Evolutionary conservation across 768 basidiomycete species (phyloP).

Genomic region (Amanita fuliginea): DNA sequence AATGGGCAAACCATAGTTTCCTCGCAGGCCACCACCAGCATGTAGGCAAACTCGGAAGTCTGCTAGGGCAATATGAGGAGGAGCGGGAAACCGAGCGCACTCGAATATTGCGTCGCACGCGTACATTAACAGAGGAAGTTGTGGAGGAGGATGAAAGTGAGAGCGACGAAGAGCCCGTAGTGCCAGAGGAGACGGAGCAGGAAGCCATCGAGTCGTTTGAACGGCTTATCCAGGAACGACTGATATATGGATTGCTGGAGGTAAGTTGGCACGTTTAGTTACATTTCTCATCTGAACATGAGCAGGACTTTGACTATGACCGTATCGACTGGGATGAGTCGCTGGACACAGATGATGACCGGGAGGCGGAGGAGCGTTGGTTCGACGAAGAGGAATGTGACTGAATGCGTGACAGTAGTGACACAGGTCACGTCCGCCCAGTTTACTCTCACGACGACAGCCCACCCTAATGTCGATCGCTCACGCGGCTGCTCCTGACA

Average conservation of each 20-base stretch:
- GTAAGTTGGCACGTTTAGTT: conserved; percentile 25
- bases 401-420: conserved; percentile 7
- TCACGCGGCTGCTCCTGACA: conserved; percentile 11
- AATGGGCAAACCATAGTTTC: conserved; percentile 58
- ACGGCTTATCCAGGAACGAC: conserved; percentile 50
- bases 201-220: conserved; percentile 44
- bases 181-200: conserved; percentile 32
- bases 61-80: conserved; percentile 68
- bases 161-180: conserved; percentile 26
- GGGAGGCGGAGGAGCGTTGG: conserved; percentile 59
- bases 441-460: conserved; percentile 10
- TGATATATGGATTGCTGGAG: conserved; percentile 69
- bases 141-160: conserved; percentile 63
- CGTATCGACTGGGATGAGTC: conserved; percentile 66
- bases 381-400: conserved; percentile 48
- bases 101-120: conserved; percentile 31
- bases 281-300: background rate
- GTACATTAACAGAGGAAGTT: conserved; percentile 30
- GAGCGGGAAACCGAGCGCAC: conserved; percentile 62
- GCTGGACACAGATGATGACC: conserved; percentile 47
- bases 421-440: conserved; percentile 2
- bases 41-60: conserved; percentile 56
- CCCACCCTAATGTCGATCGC: conserved; percentile 32
- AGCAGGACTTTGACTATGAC: conserved; percentile 60
- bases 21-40: conserved; percentile 43